Conservation (phyloP, 805 yeast species). For the Nakazawaea ernobii region DNA sequence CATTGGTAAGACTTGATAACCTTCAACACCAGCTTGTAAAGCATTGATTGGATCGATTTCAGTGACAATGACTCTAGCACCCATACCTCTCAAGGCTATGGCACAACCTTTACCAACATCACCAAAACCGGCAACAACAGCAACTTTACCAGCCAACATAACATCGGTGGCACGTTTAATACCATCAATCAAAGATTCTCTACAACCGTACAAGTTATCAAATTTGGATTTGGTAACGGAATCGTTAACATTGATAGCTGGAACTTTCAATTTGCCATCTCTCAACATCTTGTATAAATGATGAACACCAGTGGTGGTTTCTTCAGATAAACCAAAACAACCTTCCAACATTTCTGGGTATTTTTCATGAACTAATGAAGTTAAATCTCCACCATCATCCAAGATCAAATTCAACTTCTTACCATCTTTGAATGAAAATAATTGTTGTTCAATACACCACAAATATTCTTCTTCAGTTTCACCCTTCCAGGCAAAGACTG, state of each 20-base stretch:
- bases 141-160: constrained; percentile 98
- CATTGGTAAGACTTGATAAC: constrained; percentile 95
- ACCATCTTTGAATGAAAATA: constrained; percentile 94
- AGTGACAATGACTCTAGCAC: constrained; percentile 96
- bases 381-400: constrained; percentile 99
- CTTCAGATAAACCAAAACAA: constrained; percentile 96
- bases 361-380: constrained; percentile 93
- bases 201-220: constrained; percentile 99
- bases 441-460: constrained; percentile 99
- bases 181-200: constrained; percentile 98
- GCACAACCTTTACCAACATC: constrained; percentile 99
- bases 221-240: constrained; percentile 98
- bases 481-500: constrained; percentile 99
- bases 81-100: constrained; percentile 97
- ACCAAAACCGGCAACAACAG: constrained; percentile 99
- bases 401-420: constrained; percentile 93
- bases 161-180: constrained; percentile 99
- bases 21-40: constrained; percentile 98
- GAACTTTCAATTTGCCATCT: constrained; percentile 87
- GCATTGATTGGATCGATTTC: constrained; percentile 99
- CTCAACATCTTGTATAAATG: constrained; percentile 94
- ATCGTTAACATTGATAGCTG: constrained; percentile 99
- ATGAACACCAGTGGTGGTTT: constrained; percentile 99
- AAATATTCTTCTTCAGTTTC: constrained; percentile 99
- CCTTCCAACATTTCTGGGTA: constrained; percentile 95